Evolutionary conservation across 306 rosid species (phyloP), one percentile per base, ranked within the genome.

Genomic region (Acmispon strigosus): DNA sequence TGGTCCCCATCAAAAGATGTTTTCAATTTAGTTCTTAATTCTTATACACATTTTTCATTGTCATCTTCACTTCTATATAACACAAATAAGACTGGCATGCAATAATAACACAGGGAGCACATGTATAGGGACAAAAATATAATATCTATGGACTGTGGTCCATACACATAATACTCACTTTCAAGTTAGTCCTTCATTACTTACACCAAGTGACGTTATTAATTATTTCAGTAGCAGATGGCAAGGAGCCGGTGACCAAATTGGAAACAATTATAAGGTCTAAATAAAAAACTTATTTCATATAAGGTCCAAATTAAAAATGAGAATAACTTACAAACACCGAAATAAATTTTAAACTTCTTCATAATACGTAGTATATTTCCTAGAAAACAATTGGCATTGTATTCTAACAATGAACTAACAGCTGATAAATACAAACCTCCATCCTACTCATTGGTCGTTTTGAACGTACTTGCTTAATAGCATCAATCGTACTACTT

Each of bases 381-480:
- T 37, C 53, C 60, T 53, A 52, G 44, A 49, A 50, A 50, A 29
- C 8, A 55, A 19, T 41, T 61, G 42, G 39, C 47, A 60, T 50
- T 57, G 36, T 41, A 43, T 29, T 52, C 72, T 18, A 37, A 65
- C 36, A 47, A 51, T 32, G 48, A 51, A 57, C 50, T 10, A 50
- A 70, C 69, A 62, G 17, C 52, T 53, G 49, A 54, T 64, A 79
- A 66, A 57, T 62, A 77, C 89, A 81, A 54, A 91, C 99, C 90
- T 95, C 99, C 74, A 83, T 91, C 78, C 96, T 91, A 82, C 99
- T 95, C 96, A 95, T 95, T 5, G 99, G 90, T 78, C 99, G 88
- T 89, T 82, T 87, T 32, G 96, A 84, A 80, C 90, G 96, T 62
- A 89, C 88, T 73, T 85, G 74, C 44, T 81, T 68, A 73, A 87